These are phyloP conservation scores for Aspergillus olivimuriae DNA, from an alignment of 495 filamentous ascomycete genomes.

Conservation along the genomic window DNA sequence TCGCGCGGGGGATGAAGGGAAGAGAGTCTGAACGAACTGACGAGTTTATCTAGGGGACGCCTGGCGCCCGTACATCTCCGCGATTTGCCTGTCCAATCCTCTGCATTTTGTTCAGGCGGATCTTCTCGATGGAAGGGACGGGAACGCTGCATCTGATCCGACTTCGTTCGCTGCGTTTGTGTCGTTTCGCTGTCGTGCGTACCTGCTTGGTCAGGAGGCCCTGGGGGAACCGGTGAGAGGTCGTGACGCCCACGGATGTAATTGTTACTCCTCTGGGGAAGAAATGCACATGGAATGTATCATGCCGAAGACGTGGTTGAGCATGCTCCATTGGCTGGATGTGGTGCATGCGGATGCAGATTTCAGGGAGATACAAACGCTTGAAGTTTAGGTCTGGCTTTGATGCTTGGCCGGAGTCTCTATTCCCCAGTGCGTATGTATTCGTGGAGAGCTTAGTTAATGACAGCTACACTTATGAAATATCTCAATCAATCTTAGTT, in stretches of 20 bases:
- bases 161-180: conserved; percentile 30
- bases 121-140: conserved; percentile 10
- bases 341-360: conserved; percentile 24
- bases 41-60: conserved; percentile 28
- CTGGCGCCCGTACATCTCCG: conserved; percentile 29
- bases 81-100: conserved; percentile 30
- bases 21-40: too few relatives aligned
- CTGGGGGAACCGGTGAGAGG: conserved; percentile 44
- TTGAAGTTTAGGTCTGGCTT: conserved; percentile 8
- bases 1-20: too few relatives aligned
- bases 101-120: conserved; percentile 17
- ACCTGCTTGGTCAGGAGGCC: conserved; percentile 44
- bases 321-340: conserved; percentile 40
- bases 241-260: conserved; percentile 32
- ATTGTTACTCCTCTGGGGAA: conserved; percentile 44
- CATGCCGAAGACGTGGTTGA: conserved; percentile 28
- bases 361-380: conserved; percentile 22
- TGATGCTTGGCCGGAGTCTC: too few relatives aligned
- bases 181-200: conserved; percentile 52
- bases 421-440: too few relatives aligned
- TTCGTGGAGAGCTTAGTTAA: too few relatives aligned
- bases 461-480: too few relatives aligned
- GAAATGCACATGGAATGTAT: conserved; percentile 33
- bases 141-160: conserved; percentile 1
- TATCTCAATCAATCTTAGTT: too few relatives aligned